Evolutionary conservation across 2,329 filamentous ascomycete species (phyloP).

Genomic region (Penicillium sp.): DNA sequence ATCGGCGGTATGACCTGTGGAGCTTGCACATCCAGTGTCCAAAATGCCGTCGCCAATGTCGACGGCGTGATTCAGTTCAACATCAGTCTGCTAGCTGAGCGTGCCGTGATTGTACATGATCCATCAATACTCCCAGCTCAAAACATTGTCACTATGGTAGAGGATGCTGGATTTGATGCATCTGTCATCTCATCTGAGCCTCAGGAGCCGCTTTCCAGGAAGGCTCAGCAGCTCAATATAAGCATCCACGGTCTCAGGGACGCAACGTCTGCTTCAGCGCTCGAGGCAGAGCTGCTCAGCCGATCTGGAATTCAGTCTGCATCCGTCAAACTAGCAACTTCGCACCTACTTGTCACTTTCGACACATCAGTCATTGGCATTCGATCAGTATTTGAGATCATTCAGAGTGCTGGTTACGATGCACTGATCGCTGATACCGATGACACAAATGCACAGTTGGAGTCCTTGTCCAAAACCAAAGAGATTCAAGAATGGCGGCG

Average conservation of each 20-base stretch:
- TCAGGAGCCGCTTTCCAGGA: constrained; percentile 59
- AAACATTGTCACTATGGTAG: constrained; percentile 79
- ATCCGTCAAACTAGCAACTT: constrained; percentile 72
- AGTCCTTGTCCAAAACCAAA: constrained; percentile 92
- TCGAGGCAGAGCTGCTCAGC: constrained; percentile 69
- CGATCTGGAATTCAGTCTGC: constrained; percentile 75
- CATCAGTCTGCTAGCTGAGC: constrained; percentile 89
- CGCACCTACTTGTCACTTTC: constrained; percentile 74
- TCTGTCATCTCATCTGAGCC: constrained; percentile 75
- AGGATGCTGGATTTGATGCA: constrained; percentile 88
- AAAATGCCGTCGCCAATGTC: constrained; percentile 75
- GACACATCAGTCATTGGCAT: constrained; percentile 74
- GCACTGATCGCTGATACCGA: constrained; percentile 87
- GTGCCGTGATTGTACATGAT: constrained; percentile 86
- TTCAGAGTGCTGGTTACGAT: constrained; percentile 84
- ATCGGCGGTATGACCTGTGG: constrained; percentile 98
- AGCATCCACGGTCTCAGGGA: constrained; percentile 82
- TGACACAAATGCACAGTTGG: constrained; percentile 94
- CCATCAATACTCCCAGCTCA: constrained; percentile 69
- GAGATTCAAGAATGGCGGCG: constrained; percentile 92
- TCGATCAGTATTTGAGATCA: constrained; percentile 75
- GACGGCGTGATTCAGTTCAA: constrained; percentile 87
- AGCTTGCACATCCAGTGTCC: constrained; percentile 89
- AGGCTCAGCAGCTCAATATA: constrained; percentile 69
- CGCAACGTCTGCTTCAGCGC: constrained; percentile 68